phyloP scores from a whole-genome alignment of 345 rosid species.

The Sonneratia caseolaris region DNA sequence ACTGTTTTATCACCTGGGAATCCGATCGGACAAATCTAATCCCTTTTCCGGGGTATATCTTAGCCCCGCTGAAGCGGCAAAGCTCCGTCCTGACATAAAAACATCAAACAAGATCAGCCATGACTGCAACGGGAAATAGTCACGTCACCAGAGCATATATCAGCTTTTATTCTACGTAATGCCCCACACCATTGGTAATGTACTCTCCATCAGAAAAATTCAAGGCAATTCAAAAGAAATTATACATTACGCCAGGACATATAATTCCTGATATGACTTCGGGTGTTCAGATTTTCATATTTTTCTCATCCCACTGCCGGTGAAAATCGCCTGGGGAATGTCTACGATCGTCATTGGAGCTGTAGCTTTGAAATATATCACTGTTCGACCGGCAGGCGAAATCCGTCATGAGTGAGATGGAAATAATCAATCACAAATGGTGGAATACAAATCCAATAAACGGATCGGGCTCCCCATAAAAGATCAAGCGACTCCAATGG shows the following conservation, averaged over 20 bases:
- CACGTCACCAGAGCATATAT: too few relatives aligned
- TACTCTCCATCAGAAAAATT: neutral
- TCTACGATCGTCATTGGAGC: too few relatives aligned
- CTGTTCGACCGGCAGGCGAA: too few relatives aligned
- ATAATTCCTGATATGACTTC: neutral
- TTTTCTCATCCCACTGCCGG: too few relatives aligned
- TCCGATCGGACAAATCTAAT: slow-evolving; percentile 64
- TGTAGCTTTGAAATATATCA: too few relatives aligned
- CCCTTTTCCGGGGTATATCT: slow-evolving; percentile 68
- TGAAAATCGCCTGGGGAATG: too few relatives aligned
- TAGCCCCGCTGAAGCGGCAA: slow-evolving; percentile 65
- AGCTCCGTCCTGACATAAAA: slow-evolving; percentile 40
- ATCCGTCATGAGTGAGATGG: too few relatives aligned
- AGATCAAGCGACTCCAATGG: neutral
- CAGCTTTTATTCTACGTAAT: too few relatives aligned
- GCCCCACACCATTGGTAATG: neutral
- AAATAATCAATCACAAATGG: too few relatives aligned
- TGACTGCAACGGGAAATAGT: too few relatives aligned
- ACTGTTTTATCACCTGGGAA: slow-evolving; percentile 41
- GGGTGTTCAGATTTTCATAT: neutral
- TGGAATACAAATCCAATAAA: neutral
- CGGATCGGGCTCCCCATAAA: neutral
- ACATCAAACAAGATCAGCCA: neutral
- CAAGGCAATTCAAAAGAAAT: neutral
- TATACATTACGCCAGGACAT: neutral